Evolutionary conservation across 164 flowering plant genomes (phyloP), one percentile per base, ranked within the genome.

Genomic region (Umbellularia californica): DNA sequence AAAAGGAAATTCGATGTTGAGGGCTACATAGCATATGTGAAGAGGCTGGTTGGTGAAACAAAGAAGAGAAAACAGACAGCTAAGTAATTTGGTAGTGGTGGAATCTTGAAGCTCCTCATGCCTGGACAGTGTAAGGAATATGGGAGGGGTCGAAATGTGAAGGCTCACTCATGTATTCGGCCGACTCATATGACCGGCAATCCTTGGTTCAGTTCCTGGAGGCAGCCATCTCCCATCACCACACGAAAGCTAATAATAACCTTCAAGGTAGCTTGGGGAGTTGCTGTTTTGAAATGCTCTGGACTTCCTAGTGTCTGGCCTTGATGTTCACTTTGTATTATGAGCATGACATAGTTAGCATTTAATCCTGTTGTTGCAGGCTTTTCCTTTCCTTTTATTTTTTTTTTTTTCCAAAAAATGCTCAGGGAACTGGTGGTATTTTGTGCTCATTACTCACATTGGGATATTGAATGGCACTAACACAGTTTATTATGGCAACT

Each of bases 1-100:
- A 92, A 92, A 84, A 88, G 97, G 81, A 95, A 93, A 82, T 93
- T 93, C 33, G 91, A 95, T 47, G 94, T 95, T 6, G 94, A 95
- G n/a, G 95, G 95, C 15, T 95, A 93, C 80, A 86, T 93, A 63
- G 70, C 93, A 2, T 83, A 88, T 73, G 88, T 92, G 19, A 87
- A 89, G 83, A 84, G 82, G 77, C 76, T 90, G 9, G 88, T 85
- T 1, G 85, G 85, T 50, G 92, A 86, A 75, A 79, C 79, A 55
- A 91, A 90, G 90, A 95, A 95, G 78, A 87, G 97, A 79, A 69
- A 69, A 41, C 23, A 20, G 68, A 47, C 35, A 55, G 24, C 23
- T 41, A 15, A 35, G 17, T 50, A 68, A 60, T 69, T 58, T 35
- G 4, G 3, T 17, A 50, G n/a, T 17, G 20, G 28, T 51, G n/a